Percentiles rank a stretch among this genome's conserved stretches.
Conservation (phyloP, 441 rosid genomes). For the Gossypium schwendimanii region DNA sequence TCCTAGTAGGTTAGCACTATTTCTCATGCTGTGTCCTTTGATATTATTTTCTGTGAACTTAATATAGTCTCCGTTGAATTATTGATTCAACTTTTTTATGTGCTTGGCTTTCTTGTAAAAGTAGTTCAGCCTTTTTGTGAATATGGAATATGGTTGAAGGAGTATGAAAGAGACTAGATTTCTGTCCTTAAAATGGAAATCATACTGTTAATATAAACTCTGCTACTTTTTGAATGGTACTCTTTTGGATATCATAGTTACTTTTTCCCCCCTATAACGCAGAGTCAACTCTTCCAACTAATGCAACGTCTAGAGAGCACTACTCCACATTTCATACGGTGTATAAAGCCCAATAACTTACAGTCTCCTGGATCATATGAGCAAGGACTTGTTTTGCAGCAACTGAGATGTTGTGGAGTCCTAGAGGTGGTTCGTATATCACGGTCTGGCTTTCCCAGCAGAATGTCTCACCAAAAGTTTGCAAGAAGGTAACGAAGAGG, state of each 20-base stretch:
- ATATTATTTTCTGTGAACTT: background rate
- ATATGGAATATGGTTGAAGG: background rate
- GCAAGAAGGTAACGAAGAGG: slow-evolving; percentile 59
- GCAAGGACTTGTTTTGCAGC: slow-evolving; percentile 91
- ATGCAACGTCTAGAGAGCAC: slow-evolving; percentile 95
- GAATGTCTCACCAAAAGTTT: slow-evolving; percentile 95
- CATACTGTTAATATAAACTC: background rate
- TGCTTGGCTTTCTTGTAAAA: background rate
- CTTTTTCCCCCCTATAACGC: slow-evolving; percentile 17
- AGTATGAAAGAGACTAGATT: background rate
- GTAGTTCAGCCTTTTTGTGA: background rate
- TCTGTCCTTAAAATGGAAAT: background rate
- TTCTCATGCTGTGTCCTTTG: background rate
- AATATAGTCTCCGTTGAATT: background rate
- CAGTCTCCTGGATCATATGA: slow-evolving; percentile 86
- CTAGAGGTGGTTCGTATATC: slow-evolving; percentile 97
- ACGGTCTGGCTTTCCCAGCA: slow-evolving; percentile 97
- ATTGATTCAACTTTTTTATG: background rate
- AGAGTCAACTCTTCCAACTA: slow-evolving; percentile 93
- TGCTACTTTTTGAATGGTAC: slow-evolving; percentile 2
- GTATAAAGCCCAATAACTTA: slow-evolving; percentile 84
- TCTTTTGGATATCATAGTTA: background rate
- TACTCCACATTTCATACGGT: slow-evolving; percentile 96
- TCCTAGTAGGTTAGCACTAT: background rate
- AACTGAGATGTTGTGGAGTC: slow-evolving; percentile 96